phyloP scores from a whole-genome alignment of 148 eudicot genomes.

The Limonium bicolor region DNA sequence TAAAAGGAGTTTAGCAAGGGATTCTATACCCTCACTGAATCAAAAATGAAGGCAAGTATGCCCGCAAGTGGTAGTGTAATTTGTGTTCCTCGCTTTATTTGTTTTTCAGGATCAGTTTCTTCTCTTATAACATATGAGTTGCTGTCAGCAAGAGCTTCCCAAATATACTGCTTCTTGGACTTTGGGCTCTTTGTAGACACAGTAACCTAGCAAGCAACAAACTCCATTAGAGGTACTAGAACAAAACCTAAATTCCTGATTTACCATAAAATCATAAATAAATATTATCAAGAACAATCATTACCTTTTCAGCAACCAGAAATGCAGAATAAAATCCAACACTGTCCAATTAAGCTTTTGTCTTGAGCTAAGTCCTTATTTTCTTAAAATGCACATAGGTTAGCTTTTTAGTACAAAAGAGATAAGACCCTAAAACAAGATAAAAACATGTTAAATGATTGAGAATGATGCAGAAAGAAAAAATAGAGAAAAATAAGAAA shows the following conservation, averaged over 20 bases:
- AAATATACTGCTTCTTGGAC: constrained; percentile 77
- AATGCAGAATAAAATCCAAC: constrained; percentile 98
- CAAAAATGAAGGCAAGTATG: too few species aligned
- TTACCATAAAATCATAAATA: too few species aligned
- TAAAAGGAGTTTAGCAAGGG: too few species aligned
- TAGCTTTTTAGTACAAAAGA: too few species aligned
- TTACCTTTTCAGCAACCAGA: constrained; percentile 93
- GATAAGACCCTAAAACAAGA: too few species aligned
- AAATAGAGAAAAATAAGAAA: too few species aligned
- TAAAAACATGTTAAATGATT: too few species aligned
- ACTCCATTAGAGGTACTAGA: neutral
- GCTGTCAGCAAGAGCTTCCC: constrained; percentile 87
- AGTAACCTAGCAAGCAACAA: constrained; percentile 34
- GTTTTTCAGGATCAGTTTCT: constrained; percentile 77
- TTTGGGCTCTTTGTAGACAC: constrained; percentile 87
- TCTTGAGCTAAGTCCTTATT: constrained; percentile 75
- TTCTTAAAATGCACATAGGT: too few species aligned
- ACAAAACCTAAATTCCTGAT: neutral
- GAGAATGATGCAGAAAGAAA: too few species aligned
- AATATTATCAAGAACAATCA: too few species aligned
- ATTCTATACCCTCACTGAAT: too few species aligned
- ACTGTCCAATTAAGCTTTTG: constrained; percentile 87
- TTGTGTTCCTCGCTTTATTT: constrained; percentile 63
- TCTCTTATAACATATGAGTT: constrained; percentile 67
- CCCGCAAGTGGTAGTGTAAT: constrained; percentile 71